Evolutionary conservation across 2,329 filamentous ascomycete genomes (phyloP), one percentile per base, ranked within the genome.

Genomic region (Neurospora sp.): DNA sequence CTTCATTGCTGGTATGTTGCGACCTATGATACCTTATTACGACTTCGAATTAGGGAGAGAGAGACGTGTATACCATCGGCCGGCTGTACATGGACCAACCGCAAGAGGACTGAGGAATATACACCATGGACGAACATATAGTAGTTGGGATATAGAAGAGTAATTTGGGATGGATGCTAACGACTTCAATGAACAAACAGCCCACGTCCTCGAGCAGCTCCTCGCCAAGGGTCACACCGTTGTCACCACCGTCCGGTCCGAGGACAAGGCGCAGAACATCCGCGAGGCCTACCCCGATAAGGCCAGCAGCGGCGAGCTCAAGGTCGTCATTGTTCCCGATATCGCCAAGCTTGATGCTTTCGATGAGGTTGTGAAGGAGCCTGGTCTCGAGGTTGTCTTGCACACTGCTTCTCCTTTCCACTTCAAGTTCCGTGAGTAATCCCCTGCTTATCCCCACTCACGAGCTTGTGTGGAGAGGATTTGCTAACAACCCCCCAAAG

Each of bases 301-400:
- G 71, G 76, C 75, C 70, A 75, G 77, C 66, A 80, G 82, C 15
- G 73, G 74, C 19, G 80, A 81, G 39, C 83, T 89, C 19, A 76
- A 79, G 39, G 80, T 85, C 13, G 81, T 78, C 69, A 89, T 96
- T 74, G 92, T 96, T 33, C 87, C 90, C 19, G 93, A 97, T 77
- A 91, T 97, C 74, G 91, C 92, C 3, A 80, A 89, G 76, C 85
- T 88, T 62, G 85, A 85, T 69, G 93, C 93, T 70, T 97, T 97
- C 77, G 89, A 92, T 75, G 83, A 89, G 75, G 87, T 86, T 1
- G 82, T 85, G 72, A 79, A 82, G 78, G 81, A 77, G 4, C 82
- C 84, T 1, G 83, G 81, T 36, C 78, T 89, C 68, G 83, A 86
- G 70, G 84, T 84, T 67, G 86, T 89, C 46, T 79, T 89, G 68